Evolutionary conservation across 208 protist genomes (phyloP), one percentile per base, ranked within the genome.

Genomic region (Borovskyia barvae): DNA sequence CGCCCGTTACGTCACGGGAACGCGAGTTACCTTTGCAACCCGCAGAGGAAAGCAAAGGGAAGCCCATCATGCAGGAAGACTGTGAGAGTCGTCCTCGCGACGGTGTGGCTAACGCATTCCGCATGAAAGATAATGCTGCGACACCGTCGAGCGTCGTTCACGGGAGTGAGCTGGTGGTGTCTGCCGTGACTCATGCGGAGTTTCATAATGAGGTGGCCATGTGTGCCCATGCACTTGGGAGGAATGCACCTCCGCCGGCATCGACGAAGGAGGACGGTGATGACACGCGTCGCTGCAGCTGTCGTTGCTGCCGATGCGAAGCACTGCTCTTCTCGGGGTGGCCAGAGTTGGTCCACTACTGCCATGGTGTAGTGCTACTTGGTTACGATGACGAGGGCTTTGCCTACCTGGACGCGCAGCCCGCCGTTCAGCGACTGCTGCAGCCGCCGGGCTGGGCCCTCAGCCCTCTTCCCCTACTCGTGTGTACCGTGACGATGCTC

Each of bases 301-400:
- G 33, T 11, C 20, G 35, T 47, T 4, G 33, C 19, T n/a, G n/a
- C n/a, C n/a, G n/a, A n/a, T n/a, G n/a, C n/a, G n/a, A n/a, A n/a
- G n/a, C n/a, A n/a, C n/a, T n/a, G n/a, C n/a, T n/a, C n/a, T n/a
- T n/a, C n/a, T n/a, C 17, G 33, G 12, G 12, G 48, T 60, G 65
- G 65, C 43, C 56, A 1, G 64, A 70, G 11, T 53, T 55, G 0
- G 30, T 26, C 0, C 26, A 70, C 48, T 70, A 70, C 32, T n/a
- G n/a, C n/a, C 53, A 57, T 25, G 37, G 46, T 20, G 64, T 53
- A 15, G 45, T 82, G n/a, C 29, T 87, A 28, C 61, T 87, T 39
- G 80, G 80, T 11, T 87, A 80, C 62, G 53, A 77, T 43, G 53
- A 43, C 11, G 15, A 57, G 11, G 71, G 61, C 0, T 26, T 47